A percentile compares a stretch with the other conserved stretches of the same genome.
phyloP scores from a whole-genome alignment of 139 green algal genomes.

The Picochlorum sp. region DNA sequence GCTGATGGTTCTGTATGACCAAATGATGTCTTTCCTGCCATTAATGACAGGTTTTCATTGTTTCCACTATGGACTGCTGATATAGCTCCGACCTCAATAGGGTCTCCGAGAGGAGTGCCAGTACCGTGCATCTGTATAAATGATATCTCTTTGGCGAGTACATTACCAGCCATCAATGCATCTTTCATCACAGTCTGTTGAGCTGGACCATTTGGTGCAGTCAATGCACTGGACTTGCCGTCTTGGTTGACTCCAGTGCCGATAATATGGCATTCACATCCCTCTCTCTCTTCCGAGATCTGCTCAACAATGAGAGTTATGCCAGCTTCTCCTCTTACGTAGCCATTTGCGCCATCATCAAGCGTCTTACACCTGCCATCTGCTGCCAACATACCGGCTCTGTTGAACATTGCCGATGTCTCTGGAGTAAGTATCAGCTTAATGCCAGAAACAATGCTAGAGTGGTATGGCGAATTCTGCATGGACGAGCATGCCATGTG shows the following conservation, averaged over 20 bases:
- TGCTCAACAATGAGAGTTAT: constrained; percentile 20
- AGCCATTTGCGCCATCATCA: constrained; percentile 59
- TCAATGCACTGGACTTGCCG: constrained; percentile 67
- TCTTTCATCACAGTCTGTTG: constrained; percentile 58
- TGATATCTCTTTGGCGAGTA: constrained; percentile 11
- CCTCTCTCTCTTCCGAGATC: not conserved
- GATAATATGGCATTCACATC: not conserved
- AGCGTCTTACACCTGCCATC: constrained; percentile 70
- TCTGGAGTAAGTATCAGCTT: constrained; percentile 61
- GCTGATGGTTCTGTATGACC: constrained; percentile 70
- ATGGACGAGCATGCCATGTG: constrained; percentile 47
- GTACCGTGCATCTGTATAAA: constrained; percentile 72
- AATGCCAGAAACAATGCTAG: constrained; percentile 44
- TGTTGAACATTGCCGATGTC: constrained; percentile 33
- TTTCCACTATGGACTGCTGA: constrained; percentile 17
- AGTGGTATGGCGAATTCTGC: constrained; percentile 9
- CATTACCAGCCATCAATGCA: constrained; percentile 32
- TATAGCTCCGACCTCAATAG: constrained; percentile 68
- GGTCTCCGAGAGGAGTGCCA: constrained; percentile 65
- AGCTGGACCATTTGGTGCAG: constrained; percentile 70
- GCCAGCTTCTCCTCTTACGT: constrained; percentile 54
- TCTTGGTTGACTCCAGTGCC: constrained; percentile 68
- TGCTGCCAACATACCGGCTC: constrained; percentile 54
- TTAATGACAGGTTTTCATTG: constrained; percentile 33
- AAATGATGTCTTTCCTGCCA: constrained; percentile 53